These are phyloP conservation scores for Diplocarpon rosae DNA, from an alignment of 2,329 filamentous ascomycete species.

Conservation along the genomic window DNA sequence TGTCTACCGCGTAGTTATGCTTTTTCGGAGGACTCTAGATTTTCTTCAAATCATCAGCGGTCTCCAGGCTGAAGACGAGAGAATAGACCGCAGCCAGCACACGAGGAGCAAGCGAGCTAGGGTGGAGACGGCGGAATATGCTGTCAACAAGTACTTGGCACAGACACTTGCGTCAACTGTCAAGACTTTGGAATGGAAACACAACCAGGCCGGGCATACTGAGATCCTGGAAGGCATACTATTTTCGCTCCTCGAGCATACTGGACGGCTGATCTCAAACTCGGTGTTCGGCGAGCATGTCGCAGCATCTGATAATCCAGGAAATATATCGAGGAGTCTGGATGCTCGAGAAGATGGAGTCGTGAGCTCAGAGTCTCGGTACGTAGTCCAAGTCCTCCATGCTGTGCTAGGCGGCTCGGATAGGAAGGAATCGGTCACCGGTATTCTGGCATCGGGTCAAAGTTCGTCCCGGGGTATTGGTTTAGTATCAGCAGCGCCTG, in stretches of 20 bases:
- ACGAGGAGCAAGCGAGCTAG: conserved; percentile 5
- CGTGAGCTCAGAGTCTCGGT: conserved; percentile 12
- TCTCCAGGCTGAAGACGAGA: conserved; percentile 12
- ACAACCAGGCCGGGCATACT: conserved; percentile 19
- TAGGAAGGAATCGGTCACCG: conserved; percentile 11
- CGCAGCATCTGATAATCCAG: conserved; percentile 13
- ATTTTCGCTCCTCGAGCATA: conserved; percentile 28
- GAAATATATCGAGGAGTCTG: conserved; percentile 12
- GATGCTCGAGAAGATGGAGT: not conserved
- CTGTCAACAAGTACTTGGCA: conserved; percentile 15
- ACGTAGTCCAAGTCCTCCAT: conserved; percentile 20
- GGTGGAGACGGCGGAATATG: conserved; percentile 13
- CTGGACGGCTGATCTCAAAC: conserved; percentile 31
- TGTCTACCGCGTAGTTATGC: conserved; percentile 16
- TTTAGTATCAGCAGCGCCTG: not conserved
- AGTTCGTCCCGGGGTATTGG: not conserved
- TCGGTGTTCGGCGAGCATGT: conserved; percentile 30
- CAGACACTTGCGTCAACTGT: conserved; percentile 12
- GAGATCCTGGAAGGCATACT: conserved; percentile 33
- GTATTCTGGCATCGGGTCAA: conserved; percentile 12
- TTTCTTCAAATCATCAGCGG: conserved; percentile 10
- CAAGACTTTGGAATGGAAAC: conserved; percentile 16
- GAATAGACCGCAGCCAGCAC: not conserved
- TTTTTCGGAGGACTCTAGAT: conserved; percentile 12
- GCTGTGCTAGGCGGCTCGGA: conserved; percentile 15